These are phyloP conservation scores for Epichloe brachyelytri DNA, from an alignment of 2,329 filamentous ascomycete species.

Conservation along the genomic window DNA sequence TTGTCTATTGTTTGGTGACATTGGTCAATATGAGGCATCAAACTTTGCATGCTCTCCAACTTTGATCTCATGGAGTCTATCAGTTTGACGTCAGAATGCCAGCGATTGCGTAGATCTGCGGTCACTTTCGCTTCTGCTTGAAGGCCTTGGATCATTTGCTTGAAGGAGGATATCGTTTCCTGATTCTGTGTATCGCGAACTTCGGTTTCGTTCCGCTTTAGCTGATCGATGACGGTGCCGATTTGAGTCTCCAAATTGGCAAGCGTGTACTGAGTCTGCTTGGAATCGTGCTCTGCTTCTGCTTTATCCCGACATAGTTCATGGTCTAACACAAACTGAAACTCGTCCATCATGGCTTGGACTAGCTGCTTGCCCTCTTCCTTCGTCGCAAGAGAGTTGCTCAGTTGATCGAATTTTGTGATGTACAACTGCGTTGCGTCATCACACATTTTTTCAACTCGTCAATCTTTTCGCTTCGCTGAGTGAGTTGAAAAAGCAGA, in stretches of 20 bases:
- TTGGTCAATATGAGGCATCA: conserved; percentile 13
- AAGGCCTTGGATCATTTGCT: conserved; percentile 11
- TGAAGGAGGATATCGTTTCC: conserved; percentile 4
- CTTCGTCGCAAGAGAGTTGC: conserved; percentile 1
- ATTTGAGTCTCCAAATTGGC: conserved; percentile 11
- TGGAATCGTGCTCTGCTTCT: conserved; percentile 8
- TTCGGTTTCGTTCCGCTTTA: conserved; percentile 1
- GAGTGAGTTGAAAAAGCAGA: background rate
- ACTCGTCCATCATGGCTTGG: conserved; percentile 7
- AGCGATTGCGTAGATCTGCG: conserved; percentile 12
- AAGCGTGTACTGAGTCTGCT: conserved; percentile 7
- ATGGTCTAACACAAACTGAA: conserved; percentile 12
- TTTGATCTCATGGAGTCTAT: conserved; percentile 14
- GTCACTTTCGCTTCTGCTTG: conserved; percentile 11
- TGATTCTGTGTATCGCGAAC: background rate
- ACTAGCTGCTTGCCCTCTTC: conserved; percentile 9
- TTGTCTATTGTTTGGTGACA: conserved; percentile 14
- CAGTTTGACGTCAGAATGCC: conserved; percentile 16
- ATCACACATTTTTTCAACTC: background rate
- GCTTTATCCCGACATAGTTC: conserved; percentile 12
- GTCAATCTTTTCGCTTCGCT: background rate
- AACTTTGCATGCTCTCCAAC: conserved; percentile 12
- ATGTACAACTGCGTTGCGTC: background rate
- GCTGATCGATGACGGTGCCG: conserved; percentile 9
- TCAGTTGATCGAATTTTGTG: conserved; percentile 1